A percentile compares a stretch with the other conserved stretches of the same genome.
Conservation (phyloP, 2,329 filamentous ascomycete genomes). For the Xylaria sp. region DNA sequence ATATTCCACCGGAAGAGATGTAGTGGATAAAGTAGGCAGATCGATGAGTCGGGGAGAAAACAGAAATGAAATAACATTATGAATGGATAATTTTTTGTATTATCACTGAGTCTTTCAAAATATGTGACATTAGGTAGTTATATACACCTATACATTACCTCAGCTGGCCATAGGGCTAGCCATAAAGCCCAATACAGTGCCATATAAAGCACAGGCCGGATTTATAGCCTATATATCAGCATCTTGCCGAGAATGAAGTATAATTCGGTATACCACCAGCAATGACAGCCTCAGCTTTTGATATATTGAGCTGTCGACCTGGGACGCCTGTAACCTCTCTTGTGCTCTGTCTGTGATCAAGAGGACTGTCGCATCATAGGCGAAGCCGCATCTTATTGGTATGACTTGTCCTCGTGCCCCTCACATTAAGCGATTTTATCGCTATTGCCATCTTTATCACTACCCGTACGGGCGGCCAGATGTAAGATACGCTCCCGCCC, state of each 20-base stretch:
- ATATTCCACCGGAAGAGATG: too few species aligned
- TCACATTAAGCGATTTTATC: neutral
- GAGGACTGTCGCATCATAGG: neutral
- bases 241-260: neutral
- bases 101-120: neutral
- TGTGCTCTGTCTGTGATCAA: too few species aligned
- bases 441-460: slow-evolving; percentile 6
- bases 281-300: neutral
- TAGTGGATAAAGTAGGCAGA: too few species aligned
- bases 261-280: neutral
- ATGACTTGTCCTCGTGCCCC: neutral
- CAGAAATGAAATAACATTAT: neutral
- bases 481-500: slow-evolving; percentile 52
- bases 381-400: neutral
- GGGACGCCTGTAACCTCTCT: neutral
- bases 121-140: neutral
- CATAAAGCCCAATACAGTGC: neutral
- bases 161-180: neutral
- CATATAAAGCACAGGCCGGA: neutral
- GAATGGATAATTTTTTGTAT: neutral
- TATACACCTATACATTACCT: neutral
- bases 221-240: neutral
- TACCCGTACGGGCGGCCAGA: slow-evolving; percentile 10
- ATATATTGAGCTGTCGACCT: neutral
- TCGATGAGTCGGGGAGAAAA: too few species aligned